A percentile compares a stretch with the other conserved stretches of the same genome.
Conservation (phyloP, 257 asterid species). For the Osmanthus fragrans region DNA sequence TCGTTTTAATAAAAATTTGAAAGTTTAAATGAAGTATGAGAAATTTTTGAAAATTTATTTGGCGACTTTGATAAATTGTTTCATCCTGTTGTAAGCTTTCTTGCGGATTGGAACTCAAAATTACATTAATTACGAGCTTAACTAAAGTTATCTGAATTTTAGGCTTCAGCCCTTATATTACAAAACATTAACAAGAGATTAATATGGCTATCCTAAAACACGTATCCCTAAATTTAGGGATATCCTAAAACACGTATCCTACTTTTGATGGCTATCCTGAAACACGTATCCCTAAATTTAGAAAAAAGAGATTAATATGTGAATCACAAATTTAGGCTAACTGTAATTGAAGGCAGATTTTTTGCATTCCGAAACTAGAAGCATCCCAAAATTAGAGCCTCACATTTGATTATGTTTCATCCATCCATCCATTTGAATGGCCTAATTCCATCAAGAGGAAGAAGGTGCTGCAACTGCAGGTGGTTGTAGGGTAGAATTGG, state of each 20-base stretch:
- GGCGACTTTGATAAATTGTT: no score
- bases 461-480: constrained; percentile 18
- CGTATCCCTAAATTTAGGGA: constrained; percentile 34
- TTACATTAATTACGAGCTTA: no score
- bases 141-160: no score
- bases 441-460: background rate
- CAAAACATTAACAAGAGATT: no score
- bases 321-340: constrained; percentile 18
- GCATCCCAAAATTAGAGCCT: background rate
- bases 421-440: constrained; percentile 11
- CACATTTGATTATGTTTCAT: constrained; percentile 5
- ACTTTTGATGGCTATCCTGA: constrained; percentile 6
- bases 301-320: constrained; percentile 6
- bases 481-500: constrained; percentile 14
- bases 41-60: no score
- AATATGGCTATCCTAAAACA: constrained; percentile 8
- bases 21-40: no score
- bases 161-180: no score
- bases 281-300: constrained; percentile 29
- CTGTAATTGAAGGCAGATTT: background rate
- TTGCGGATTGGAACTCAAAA: no score
- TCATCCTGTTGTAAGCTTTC: no score
- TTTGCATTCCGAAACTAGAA: background rate
- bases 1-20: no score
- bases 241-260: constrained; percentile 1